Evolutionary conservation across 2,329 filamentous ascomycete genomes (phyloP).

Genomic region (Colletotrichum lentis): DNA sequence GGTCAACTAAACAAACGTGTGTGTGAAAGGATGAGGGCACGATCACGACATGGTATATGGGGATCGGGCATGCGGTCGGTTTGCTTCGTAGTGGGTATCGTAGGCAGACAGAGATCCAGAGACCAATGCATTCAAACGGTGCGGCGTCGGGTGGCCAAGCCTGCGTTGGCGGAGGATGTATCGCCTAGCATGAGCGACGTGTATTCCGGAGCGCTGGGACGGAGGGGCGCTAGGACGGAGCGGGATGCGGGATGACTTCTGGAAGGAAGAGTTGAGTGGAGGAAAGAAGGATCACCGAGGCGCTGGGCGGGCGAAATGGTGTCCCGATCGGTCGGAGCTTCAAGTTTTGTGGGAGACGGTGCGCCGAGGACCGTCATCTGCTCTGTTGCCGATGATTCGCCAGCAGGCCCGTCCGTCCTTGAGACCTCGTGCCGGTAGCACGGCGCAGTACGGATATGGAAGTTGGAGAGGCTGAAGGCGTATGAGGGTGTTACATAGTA

Average conservation of each 20-base stretch:
- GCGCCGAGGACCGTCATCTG: not conserved
- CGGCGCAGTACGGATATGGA: not conserved
- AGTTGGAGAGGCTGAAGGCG: not conserved
- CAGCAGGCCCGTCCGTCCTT: not conserved
- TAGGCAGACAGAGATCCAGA: not conserved
- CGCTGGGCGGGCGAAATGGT: not conserved
- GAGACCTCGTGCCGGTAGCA: not conserved
- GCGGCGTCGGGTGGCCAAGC: not conserved
- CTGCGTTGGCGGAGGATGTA: not conserved
- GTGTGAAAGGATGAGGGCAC: not conserved
- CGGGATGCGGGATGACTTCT: not conserved
- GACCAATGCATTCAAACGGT: slow-evolving; percentile 27
- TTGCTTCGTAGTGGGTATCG: slow-evolving; percentile 12
- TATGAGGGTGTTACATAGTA: not conserved
- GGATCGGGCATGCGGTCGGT: slow-evolving; percentile 1
- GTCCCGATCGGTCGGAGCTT: not conserved
- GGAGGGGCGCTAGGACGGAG: not conserved
- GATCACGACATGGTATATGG: slow-evolving; percentile 23
- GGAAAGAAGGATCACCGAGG: not conserved
- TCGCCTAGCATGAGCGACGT: not conserved
- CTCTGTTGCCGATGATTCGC: not conserved
- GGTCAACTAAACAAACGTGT: slow-evolving; percentile 25
- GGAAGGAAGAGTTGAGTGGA: not conserved
- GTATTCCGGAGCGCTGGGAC: not conserved
- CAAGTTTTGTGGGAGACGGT: not conserved